Conservation (phyloP, 192 early-diverging fungal genomes). For the Entrophospora sp. region DNA sequence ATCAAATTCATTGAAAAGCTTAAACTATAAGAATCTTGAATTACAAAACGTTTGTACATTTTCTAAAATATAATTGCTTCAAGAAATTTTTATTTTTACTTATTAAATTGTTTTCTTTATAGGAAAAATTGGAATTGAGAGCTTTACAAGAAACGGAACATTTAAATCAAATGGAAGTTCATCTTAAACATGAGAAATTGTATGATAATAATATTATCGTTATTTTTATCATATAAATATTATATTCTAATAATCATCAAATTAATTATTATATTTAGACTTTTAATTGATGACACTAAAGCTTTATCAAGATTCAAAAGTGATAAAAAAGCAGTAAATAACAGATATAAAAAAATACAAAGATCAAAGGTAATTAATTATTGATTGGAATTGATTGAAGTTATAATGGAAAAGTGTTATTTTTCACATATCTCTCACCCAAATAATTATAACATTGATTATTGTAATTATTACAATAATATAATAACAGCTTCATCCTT, state of each 20-base stretch:
- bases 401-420: too few species aligned
- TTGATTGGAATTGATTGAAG: too few species aligned
- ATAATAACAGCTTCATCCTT: background rate
- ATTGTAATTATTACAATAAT: too few species aligned
- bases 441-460: too few species aligned
- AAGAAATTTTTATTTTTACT: background rate
- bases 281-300: background rate
- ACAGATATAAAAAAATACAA: background rate
- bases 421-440: too few species aligned
- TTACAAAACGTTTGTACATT: background rate
- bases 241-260: background rate
- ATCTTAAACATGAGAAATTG: background rate
- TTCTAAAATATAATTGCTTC: background rate
- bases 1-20: background rate
- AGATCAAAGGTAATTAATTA: background rate
- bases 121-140: background rate
- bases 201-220: background rate
- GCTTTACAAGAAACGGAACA: background rate
- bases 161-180: background rate
- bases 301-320: background rate
- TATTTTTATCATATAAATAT: background rate
- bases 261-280: background rate
- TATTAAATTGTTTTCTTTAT: background rate
- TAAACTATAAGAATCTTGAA: background rate
- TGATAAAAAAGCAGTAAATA: background rate